phyloP scores from a whole-genome alignment of 495 filamentous ascomycete genomes.

The Penicillium longicatenatum region DNA sequence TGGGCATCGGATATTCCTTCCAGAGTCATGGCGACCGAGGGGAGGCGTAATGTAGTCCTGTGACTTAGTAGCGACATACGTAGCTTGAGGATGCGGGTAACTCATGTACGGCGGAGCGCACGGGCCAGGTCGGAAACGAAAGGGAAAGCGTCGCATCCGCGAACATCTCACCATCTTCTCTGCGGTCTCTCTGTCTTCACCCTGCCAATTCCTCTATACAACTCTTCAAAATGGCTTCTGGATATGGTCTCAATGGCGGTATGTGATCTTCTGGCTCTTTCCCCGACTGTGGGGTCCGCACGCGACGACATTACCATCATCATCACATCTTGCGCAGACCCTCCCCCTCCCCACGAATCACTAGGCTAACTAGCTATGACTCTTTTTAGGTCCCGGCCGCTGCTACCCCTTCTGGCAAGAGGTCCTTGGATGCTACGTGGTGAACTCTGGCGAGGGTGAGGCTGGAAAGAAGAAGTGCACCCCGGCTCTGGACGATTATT shows the following conservation, averaged over 20 bases:
- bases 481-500: conserved; percentile 92
- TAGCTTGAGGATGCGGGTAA: conserved; percentile 16
- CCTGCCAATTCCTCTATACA: conserved; percentile 25
- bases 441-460: conserved; percentile 74
- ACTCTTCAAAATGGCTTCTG: conserved; percentile 69
- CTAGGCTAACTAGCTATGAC: conserved; percentile 28
- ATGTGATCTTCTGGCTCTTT: conserved; percentile 33
- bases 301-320: conserved; percentile 15
- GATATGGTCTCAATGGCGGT: conserved; percentile 81
- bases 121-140: conserved; percentile 44
- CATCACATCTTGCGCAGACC: conserved; percentile 24
- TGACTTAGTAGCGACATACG: conserved; percentile 29
- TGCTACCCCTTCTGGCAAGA: conserved; percentile 99
- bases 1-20: conserved; percentile 48
- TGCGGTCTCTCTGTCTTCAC: conserved; percentile 27
- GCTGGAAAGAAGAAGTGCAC: conserved; percentile 86
- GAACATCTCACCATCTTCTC: conserved; percentile 29
- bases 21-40: conserved; percentile 40
- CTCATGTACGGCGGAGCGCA: conserved; percentile 36
- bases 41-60: conserved; percentile 18
- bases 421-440: conserved; percentile 83
- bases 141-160: conserved; percentile 42
- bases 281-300: conserved; percentile 5
- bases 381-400: conserved; percentile 70
- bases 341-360: conserved; percentile 23